Evolutionary conservation across 2,329 filamentous ascomycete species (phyloP).

Genomic region (Clathrospora elynae): DNA sequence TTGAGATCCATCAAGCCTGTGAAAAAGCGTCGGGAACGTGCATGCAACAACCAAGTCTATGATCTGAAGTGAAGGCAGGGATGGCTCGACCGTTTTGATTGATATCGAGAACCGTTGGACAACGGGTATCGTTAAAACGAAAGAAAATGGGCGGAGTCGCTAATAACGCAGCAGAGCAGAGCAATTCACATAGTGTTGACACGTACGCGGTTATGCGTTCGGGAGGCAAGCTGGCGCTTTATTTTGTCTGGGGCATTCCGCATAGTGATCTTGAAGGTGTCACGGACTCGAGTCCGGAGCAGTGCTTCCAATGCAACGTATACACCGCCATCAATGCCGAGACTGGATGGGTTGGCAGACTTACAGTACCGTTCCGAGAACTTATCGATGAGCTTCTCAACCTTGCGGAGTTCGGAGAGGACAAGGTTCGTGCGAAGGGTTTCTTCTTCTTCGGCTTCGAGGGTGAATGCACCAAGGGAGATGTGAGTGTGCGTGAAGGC

Average conservation of each 20-base stretch:
- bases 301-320: conserved; percentile 39
- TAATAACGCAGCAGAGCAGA: conserved; percentile 4
- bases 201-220: conserved; percentile 34
- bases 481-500: conserved; percentile 34
- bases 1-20: neutral
- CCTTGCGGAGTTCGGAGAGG: conserved; percentile 41
- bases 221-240: conserved; percentile 42
- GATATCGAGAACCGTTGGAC: no score
- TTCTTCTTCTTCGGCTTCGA: conserved; percentile 38
- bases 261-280: conserved; percentile 48
- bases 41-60: conserved; percentile 3
- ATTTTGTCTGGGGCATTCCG: conserved; percentile 42
- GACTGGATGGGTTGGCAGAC: conserved; percentile 25
- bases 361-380: conserved; percentile 46
- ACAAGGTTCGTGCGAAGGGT: conserved; percentile 41
- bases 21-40: conserved; percentile 1
- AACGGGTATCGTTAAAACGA: no score
- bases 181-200: conserved; percentile 36
- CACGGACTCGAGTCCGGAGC: conserved; percentile 43
- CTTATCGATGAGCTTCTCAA: conserved; percentile 47
- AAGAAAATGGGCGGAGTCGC: conserved; percentile 6
- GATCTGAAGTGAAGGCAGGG: no score
- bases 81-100: no score
- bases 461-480: conserved; percentile 30
- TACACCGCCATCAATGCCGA: conserved; percentile 37